Percentiles rank a stretch among this genome's conserved stretches.
Conservation (phyloP, 2,329 filamentous ascomycete species). For the Talaromyces sp. region DNA sequence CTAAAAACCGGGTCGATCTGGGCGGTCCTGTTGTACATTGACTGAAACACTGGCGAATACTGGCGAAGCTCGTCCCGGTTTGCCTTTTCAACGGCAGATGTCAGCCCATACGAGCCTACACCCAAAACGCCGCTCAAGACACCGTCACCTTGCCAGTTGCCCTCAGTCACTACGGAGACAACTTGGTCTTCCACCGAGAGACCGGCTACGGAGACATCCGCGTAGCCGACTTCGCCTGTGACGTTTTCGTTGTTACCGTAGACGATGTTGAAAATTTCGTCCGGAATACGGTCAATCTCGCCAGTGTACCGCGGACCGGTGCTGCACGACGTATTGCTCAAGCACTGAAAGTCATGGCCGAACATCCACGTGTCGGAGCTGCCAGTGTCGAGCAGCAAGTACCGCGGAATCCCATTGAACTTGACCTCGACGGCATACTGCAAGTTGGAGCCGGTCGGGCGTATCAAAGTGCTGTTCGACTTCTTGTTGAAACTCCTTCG, state of each 20-base stretch:
- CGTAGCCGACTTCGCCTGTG: neutral
- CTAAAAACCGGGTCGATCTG: neutral
- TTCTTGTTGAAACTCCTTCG: neutral
- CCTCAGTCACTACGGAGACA: neutral
- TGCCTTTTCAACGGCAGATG: neutral
- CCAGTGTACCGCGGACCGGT: neutral
- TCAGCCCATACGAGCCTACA: neutral
- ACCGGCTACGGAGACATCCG: neutral
- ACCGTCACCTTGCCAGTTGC: neutral
- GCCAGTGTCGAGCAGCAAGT: neutral
- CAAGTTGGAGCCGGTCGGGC: neutral
- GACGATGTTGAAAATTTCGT: neutral
- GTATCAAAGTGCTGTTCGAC: slow-evolving; percentile 1
- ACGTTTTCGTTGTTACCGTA: neutral
- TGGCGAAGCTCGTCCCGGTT: neutral
- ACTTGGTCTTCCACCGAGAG: neutral
- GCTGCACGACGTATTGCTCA: neutral
- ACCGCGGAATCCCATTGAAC: neutral
- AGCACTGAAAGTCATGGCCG: neutral
- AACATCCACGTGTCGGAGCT: slow-evolving; percentile 5
- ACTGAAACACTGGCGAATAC: slow-evolving; percentile 1
- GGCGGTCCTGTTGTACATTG: neutral
- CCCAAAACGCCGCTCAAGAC: neutral
- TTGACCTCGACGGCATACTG: slow-evolving; percentile 2
- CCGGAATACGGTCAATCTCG: neutral